A percentile compares a stretch with the other conserved stretches of the same genome.
phyloP scores from a whole-genome alignment of 495 filamentous ascomycete species.

The Thozetella sp. region DNA sequence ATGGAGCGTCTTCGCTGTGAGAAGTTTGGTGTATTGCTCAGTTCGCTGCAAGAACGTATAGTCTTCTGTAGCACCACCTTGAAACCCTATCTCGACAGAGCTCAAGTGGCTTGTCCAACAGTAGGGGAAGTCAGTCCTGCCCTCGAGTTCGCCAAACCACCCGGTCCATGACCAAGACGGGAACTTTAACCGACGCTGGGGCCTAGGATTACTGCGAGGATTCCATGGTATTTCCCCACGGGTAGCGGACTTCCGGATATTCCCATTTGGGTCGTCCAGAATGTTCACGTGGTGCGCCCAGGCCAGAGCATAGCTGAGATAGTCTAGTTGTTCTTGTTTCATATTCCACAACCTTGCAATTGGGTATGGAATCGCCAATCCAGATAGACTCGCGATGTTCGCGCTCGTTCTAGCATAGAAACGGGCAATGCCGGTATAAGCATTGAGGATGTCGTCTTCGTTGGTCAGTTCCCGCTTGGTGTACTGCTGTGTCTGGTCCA shows the following conservation, averaged over 20 bases:
- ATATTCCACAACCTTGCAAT: slow-evolving; percentile 5
- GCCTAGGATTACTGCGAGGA: slow-evolving; percentile 11
- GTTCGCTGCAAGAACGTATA: slow-evolving; percentile 9
- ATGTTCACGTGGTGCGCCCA: slow-evolving; percentile 5
- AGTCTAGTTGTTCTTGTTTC: slow-evolving; percentile 7
- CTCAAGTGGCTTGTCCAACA: slow-evolving; percentile 17
- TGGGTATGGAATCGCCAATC: slow-evolving; percentile 13
- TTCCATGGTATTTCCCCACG: slow-evolving; percentile 8
- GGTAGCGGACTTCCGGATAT: too few species aligned
- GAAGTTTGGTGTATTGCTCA: slow-evolving; percentile 11
- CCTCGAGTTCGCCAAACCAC: slow-evolving; percentile 17
- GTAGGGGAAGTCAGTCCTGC: slow-evolving; percentile 14
- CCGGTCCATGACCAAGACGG: slow-evolving; percentile 27
- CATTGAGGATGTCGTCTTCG: slow-evolving; percentile 20
- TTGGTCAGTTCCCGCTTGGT: slow-evolving; percentile 19
- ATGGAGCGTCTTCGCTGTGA: slow-evolving; percentile 10
- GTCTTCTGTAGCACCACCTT: slow-evolving; percentile 6
- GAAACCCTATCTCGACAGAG: slow-evolving; percentile 14
- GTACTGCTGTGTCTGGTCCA: slow-evolving; percentile 14
- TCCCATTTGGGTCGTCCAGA: background rate
- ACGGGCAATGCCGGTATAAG: slow-evolving; percentile 21
- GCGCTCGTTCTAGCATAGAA: slow-evolving; percentile 18
- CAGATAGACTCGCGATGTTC: slow-evolving; percentile 14
- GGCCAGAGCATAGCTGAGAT: slow-evolving; percentile 10
- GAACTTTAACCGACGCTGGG: slow-evolving; percentile 16